Base-by-base conservation (phyloP, 257 asterid species). In the Parsonsia alboflavescens region DNA sequence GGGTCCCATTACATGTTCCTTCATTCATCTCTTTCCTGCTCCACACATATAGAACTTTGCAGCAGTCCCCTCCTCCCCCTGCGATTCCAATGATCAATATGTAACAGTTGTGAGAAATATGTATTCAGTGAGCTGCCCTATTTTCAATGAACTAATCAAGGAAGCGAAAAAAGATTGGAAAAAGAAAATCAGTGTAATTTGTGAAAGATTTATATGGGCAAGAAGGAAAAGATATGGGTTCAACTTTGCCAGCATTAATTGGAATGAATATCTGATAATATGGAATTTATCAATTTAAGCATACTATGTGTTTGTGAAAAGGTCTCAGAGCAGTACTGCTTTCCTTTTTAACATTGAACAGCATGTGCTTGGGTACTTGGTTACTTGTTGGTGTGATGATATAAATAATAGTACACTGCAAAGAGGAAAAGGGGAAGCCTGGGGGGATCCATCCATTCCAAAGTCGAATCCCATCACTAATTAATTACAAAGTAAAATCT, bases 341-440 rank as follows among this genome's bases (percentile, higher is more conserved):
- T 33, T 33, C 39, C 2, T 33, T 33, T 33, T 33, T 33, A 33
- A 33, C 48, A 48, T 63, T 33, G 69, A 63, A 70, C 48, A 49
- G 24, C 80, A 76, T 76, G 80, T 76, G 75, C 30, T 6, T 48
- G n/a, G 45, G 9, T 48, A 48, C 39, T 6, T 48, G n/a, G 45
- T 8, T 48, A 48, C 39, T 30, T 28, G 28, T 16, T 59, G 58
- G 59, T 3, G 11, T 69, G 70, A 57, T 59, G 46, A 57, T n/a
- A 57, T n/a, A 68, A 68, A 61, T 61, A 61, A 2, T 2, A 17
- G 9, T 63, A 19, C 70, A 64, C 22, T 1, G 10, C 3, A 19
- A 5, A 16, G 3, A 64, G 48, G 11, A 39, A 65, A 65, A 65
- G 50, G 71, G 66, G 39, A 59, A 59, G 28, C 39, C 33, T 41